Base-by-base conservation (phyloP, 2,329 filamentous ascomycete species). In the Apiospora arundinis region DNA sequence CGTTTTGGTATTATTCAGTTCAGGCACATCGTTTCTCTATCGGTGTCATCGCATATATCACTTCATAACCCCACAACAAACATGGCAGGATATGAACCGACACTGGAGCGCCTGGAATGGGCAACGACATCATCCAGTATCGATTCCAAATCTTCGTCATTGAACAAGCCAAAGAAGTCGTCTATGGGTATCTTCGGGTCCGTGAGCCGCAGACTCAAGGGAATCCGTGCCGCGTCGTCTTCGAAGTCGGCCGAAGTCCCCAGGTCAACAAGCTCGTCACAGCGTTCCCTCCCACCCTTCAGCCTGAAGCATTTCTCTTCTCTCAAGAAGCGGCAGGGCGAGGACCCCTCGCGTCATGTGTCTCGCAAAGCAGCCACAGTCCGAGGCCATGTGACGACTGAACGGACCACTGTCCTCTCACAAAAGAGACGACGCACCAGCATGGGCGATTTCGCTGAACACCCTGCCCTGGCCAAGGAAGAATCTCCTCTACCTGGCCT, bases 281-380 rank as follows among this genome's bases (percentile, higher is more conserved):
- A 60, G 52, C 56, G 28, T 63, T 2, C 56, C 7, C 56, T 63
- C 21, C 56, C 56, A n/a, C 56, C 56, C 32, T 63, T 63, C 32
- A 63, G 56, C 32, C 32, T 63, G 32, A 63, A 23, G 56, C 56
- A 63, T 2, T 67, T 46, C 65, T 45, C 65, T n/a, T 67, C 65
- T 14, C 65, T 67, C 40, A 67, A 46, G 44, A 67, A 67, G 65
- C 8, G 65, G n/a, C 40, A 44, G 7, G 14, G 7, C 5, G 21
- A 9, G 14, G 42, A 37, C 16, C 14, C 23, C 23, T 23, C 14
- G 1, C 18, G 52, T 60, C 40, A 67, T 12, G 65, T 67, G 6
- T 67, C 56, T 9, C 56, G 56, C 32, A 63, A 63, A n/a, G 28
- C 56, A 63, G 65, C 65, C 23, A 67, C 65, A 45, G 65, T 67